phyloP scores from a whole-genome alignment of 2,329 filamentous ascomycete species.

The Colletotrichum sp. region DNA sequence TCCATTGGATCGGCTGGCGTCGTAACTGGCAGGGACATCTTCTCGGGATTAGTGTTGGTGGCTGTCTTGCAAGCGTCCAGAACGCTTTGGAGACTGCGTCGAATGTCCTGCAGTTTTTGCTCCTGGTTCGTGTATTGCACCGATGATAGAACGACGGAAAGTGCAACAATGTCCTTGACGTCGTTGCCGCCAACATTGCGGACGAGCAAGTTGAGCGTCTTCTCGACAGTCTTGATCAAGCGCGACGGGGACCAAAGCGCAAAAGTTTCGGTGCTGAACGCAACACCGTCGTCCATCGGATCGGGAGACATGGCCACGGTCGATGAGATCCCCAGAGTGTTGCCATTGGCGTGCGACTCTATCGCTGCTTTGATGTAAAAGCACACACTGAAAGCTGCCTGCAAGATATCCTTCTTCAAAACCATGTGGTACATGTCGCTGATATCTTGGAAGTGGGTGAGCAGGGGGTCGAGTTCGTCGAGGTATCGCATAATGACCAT shows the following conservation, averaged over 20 bases:
- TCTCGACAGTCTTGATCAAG: slow-evolving; percentile 50
- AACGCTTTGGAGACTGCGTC: slow-evolving; percentile 44
- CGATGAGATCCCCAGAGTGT: slow-evolving; percentile 10
- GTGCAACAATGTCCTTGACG: slow-evolving; percentile 53
- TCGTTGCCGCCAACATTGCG: slow-evolving; percentile 54
- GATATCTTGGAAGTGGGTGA: slow-evolving; percentile 51
- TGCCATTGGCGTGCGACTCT: slow-evolving; percentile 17
- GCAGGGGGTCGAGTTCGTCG: slow-evolving; percentile 56
- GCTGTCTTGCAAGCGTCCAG: slow-evolving; percentile 50
- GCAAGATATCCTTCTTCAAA: slow-evolving; percentile 58
- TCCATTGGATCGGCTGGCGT: slow-evolving; percentile 21
- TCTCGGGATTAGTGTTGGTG: slow-evolving; percentile 47
- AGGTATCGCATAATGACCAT: slow-evolving; percentile 61
- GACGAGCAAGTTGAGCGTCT: slow-evolving; percentile 50
- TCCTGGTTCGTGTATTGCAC: slow-evolving; percentile 45
- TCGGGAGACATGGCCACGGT: slow-evolving; percentile 38
- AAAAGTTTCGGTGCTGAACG: slow-evolving; percentile 37
- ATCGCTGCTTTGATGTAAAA: slow-evolving; percentile 53
- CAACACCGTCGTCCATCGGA: slow-evolving; percentile 37
- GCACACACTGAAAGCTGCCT: slow-evolving; percentile 60
- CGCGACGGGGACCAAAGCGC: slow-evolving; percentile 47
- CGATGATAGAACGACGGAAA: slow-evolving; percentile 53
- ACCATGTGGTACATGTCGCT: slow-evolving; percentile 59
- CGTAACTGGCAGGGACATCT: slow-evolving; percentile 23
- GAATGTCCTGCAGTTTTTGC: slow-evolving; percentile 46